Evolutionary conservation across 2,329 filamentous ascomycete species (phyloP), one percentile per base, ranked within the genome.

Genomic region (Fusarium nisikadoi): DNA sequence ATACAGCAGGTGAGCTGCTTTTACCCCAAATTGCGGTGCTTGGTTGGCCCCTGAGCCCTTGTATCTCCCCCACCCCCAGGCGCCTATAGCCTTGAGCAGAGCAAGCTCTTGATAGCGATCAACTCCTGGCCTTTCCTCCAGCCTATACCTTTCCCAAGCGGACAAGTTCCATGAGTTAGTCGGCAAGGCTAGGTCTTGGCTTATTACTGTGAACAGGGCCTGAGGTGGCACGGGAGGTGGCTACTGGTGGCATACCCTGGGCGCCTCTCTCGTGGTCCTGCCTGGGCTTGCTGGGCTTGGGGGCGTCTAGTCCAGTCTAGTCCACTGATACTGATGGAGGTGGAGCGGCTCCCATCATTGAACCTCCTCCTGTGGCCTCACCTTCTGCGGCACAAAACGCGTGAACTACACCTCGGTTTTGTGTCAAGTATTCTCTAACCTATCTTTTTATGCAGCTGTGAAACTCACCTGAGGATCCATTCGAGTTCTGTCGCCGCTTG

Each of bases 321-420:
- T 63, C 62, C 64, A 66, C 62, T 61, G 61, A 59, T 59, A 47
- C 14, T 52, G 59, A 63, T 58, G 59, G 59, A 63, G 66, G 74
- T 76, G 74, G 74, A 76, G 71, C 74, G 53, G 42, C 62, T 68
- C 72, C 69, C 54, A 69, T 75, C 62, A 46, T 66, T 75, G 69
- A 76, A 76, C 73, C 75, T 76, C 71, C 64, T 75, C 72, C 75
- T 75, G 75, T 77, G 75, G 75, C 72, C 75, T 77, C 75, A 77
- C 75, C 71, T 77, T 73, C 75, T 77, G 75, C 75, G 75, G 73
- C 75, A 77, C 75, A 77, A 77, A 77, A 77, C 75, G 72, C 75
- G 69, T 75, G 73, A 77, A 76, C 75, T 67, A 75, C 74, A 67
- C 55, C 66, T 77, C 66, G 66, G 73, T 74, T 68, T 74, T 76